These are phyloP conservation scores for Tricholoma furcatifolium DNA, from an alignment of 768 basidiomycete species.

Conservation along the genomic window DNA sequence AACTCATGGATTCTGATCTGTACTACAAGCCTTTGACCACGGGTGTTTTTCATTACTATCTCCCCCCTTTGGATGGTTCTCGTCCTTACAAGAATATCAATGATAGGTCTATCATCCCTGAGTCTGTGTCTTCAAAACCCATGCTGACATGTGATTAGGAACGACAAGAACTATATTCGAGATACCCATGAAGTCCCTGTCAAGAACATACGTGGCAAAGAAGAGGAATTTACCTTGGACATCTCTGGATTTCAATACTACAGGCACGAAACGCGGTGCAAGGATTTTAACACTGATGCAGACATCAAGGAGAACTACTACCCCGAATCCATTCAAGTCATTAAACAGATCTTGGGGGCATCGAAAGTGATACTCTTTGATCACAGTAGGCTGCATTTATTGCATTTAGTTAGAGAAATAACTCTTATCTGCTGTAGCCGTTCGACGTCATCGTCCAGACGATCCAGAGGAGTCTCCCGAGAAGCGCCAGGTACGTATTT, in stretches of 20 bases:
- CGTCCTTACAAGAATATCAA: constrained; percentile 8
- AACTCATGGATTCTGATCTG: background rate
- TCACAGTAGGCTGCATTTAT: constrained; percentile 35
- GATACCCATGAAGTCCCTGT: constrained; percentile 1
- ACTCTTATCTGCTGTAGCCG: background rate
- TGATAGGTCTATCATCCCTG: background rate
- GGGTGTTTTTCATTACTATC: constrained; percentile 7
- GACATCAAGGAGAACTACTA: constrained; percentile 44
- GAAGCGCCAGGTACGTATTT: background rate
- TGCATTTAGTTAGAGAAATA: background rate
- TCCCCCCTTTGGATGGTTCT: constrained; percentile 3
- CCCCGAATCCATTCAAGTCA: constrained; percentile 41
- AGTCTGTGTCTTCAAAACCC: background rate
- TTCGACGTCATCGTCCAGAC: background rate
- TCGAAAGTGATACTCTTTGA: constrained; percentile 44
- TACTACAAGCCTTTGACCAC: constrained; percentile 2
- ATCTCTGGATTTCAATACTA: constrained; percentile 7
- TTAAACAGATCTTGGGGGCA: constrained; percentile 47
- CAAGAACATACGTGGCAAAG: constrained; percentile 5
- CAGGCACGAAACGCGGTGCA: constrained; percentile 1
- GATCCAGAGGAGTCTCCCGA: constrained; percentile 2
- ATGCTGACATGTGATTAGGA: background rate
- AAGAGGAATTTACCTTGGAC: constrained; percentile 2
- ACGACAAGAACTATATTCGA: constrained; percentile 5
- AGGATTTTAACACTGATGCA: constrained; percentile 26